Percentiles rank a stretch among this genome's conserved stretches.
Evolutionary conservation across 2,329 filamentous ascomycete species (phyloP).

Genomic region (Scorias spongiosa): DNA sequence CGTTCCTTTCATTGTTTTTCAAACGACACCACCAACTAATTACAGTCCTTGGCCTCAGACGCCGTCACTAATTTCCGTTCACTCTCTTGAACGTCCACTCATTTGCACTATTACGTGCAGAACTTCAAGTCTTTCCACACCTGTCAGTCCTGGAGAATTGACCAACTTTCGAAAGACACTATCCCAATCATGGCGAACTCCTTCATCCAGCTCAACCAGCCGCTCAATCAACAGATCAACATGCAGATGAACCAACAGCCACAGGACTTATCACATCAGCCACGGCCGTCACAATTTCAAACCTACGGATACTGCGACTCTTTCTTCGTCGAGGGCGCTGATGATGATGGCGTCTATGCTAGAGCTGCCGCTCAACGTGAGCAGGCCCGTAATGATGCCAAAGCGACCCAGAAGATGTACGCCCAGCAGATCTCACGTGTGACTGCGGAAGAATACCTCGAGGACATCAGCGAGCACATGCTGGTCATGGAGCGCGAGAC

Average conservation of each 20-base stretch:
- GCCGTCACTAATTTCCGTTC: constrained; percentile 36
- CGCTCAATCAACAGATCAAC: constrained; percentile 14
- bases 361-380: constrained; percentile 55
- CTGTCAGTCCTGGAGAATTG: constrained; percentile 31
- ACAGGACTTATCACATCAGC: constrained; percentile 6
- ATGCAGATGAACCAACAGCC: constrained; percentile 40
- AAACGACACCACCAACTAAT: constrained; percentile 39
- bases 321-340: constrained; percentile 49
- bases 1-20: constrained; percentile 19
- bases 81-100: constrained; percentile 25
- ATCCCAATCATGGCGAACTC: too few relatives aligned
- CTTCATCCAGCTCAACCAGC: constrained; percentile 25
- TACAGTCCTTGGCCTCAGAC: constrained; percentile 35
- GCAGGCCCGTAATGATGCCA: constrained; percentile 61
- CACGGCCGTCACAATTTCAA: constrained; percentile 27
- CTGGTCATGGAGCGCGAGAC: constrained; percentile 91
- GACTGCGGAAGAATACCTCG: constrained; percentile 79
- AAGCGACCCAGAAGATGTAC: constrained; percentile 74
- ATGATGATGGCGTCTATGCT: constrained; percentile 38
- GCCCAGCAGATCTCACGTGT: constrained; percentile 75
- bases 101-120: constrained; percentile 20
- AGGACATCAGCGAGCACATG: constrained; percentile 91
- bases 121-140: constrained; percentile 12
- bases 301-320: constrained; percentile 51
- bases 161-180: constrained; percentile 12